Evolutionary conservation across 2,329 filamentous ascomycete genomes (phyloP), one percentile per base, ranked within the genome.

Genomic region (Cladosporium oxysporum): DNA sequence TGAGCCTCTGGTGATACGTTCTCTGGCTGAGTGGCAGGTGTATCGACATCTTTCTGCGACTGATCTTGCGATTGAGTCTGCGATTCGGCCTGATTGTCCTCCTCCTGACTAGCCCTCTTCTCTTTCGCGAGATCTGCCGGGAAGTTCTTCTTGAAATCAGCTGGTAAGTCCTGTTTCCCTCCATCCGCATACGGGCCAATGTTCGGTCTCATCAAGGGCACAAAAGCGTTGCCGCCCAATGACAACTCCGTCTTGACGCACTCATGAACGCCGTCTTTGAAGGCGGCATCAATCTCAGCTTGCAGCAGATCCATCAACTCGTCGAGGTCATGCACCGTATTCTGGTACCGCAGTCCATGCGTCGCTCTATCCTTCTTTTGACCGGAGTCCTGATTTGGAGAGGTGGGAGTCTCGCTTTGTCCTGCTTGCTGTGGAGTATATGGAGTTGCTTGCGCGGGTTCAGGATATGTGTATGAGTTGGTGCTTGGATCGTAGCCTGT

Each of bases 141-240:
- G 12, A 53, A 67, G 33, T 62, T 70, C 44, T 61, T 64, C 63
- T 73, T 74, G 71, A 72, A 76, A 35, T 74, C 70, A 4, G 58
- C 47, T 18, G 74, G 73, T n/a, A 76, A 62, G 64, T 75, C 74
- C 37, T 75, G 70, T 37, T 66, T 66, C 26, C 71, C 71, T 21
- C 70, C 71, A 5, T 73, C 67, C 26, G 71, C 65, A 57, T 76
- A 76, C 8, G 73, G 72, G 18, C 74, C 74, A 21, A 74, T 73
- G 41, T 52, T 65, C 1, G 74, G 74, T 21, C 73, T 69, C 37
- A 73, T 52, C 6, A 76, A 69, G 8, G 72, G 69, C 2, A 75
- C 57, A 16, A 66, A 58, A 5, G 72, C 71, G 44, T 68, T 62
- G 29, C 67, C 65, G 18, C 66, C 62, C 14, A 76, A 63, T 23